Conservation (phyloP, 129 eudicot species). For the Oenanthe sinensis region DNA sequence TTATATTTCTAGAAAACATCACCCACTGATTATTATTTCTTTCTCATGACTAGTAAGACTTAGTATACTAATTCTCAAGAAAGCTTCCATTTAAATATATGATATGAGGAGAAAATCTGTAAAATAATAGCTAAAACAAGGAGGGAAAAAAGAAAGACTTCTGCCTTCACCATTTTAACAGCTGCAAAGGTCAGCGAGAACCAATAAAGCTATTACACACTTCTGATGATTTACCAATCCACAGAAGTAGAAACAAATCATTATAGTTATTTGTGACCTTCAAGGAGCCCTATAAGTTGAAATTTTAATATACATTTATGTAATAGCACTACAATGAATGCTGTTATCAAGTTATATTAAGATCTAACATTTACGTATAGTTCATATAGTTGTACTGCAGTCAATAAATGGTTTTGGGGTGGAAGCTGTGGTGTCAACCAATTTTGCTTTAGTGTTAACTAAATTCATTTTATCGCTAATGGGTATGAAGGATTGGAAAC, state of each 20-base stretch:
- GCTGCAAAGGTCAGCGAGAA: neutral
- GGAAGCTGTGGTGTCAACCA: neutral
- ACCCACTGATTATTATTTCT: neutral
- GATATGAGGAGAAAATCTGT: neutral
- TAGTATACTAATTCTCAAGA: neutral
- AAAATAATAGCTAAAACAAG: neutral
- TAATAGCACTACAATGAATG: neutral
- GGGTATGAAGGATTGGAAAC: neutral
- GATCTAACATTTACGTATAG: neutral
- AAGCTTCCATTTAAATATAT: neutral
- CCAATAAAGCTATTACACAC: neutral
- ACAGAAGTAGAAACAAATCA: neutral
- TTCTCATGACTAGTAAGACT: neutral
- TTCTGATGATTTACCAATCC: neutral
- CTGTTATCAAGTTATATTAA: neutral
- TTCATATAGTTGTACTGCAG: neutral
- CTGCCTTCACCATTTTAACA: neutral
- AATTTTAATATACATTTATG: neutral
- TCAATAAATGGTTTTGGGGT: neutral
- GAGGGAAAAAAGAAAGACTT: neutral
- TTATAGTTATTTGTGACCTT: neutral
- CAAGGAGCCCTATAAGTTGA: neutral
- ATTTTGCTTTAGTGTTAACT: neutral
- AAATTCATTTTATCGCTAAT: too few species aligned
- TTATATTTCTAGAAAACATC: neutral